Evolutionary conservation across 805 yeast species (phyloP), one percentile per base, ranked within the genome.

Genomic region (Zygosaccharomyces kombuchaensis): DNA sequence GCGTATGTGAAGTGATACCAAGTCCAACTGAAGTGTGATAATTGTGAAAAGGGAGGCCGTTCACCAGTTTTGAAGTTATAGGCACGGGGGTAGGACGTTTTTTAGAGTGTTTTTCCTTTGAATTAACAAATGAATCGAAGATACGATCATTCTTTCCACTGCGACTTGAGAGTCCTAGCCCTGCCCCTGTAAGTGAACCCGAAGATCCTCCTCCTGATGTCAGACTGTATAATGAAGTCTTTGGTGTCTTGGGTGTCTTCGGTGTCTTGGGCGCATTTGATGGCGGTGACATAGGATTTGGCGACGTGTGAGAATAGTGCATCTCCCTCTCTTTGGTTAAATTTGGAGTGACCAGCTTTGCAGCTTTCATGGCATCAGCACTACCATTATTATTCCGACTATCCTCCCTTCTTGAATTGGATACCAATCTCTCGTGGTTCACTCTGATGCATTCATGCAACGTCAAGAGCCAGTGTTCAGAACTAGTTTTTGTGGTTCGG

Each of bases 381-480:
- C 32, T 29, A 29, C 32, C 8, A 29, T 3, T 29, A 10, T 39
- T 45, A 16, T 36, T 45, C 7, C 41, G 38, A 1, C 47, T 47
- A 5, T 45, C 54, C 8, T 47, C 54, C 13, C 37, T 52, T 30
- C 44, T 41, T 19, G 40, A 39, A 13, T 46, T 51, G 6, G 42
- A 35, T 13, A 53, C 74, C 71, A 27, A 68, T 64, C 77, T 68
- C 36, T 81, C 84, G 47, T 68, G 72, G 26, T 75, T 78, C 32
- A 70, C 67, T 10, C 62, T 59, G 42, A 78, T 73, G 2, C 83
- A 68, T 46, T 69, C 73, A 4, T 75, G 77, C 14, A 82, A 61
- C 0, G 76, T 60, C 30, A 70, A 72, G 1, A 86, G 76, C 91
- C 91, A 84, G 14, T 67, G 58, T 10, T 71, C 65, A 0, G 78